These are phyloP conservation scores for Tephrocybe rancida DNA, from an alignment of 768 basidiomycete genomes.

Conservation along the genomic window DNA sequence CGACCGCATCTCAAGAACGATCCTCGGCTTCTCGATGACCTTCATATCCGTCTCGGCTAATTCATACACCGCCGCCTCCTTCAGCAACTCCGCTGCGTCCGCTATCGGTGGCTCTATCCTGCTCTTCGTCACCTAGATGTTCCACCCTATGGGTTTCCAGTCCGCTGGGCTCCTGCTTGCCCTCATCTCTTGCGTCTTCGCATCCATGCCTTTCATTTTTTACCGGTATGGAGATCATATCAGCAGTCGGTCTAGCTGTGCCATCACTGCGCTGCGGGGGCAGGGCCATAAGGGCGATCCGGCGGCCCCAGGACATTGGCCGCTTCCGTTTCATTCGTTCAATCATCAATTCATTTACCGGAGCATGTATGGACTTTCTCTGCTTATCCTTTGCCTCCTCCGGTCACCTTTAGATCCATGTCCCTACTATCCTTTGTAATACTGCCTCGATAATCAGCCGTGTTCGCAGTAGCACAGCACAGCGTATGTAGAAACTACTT, in stretches of 20 bases:
- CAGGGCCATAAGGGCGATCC: slow-evolving; percentile 9
- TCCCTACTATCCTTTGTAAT: no score
- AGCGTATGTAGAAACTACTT: no score
- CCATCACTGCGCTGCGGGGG: slow-evolving; percentile 11
- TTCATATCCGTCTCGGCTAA: slow-evolving; percentile 45
- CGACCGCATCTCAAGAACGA: slow-evolving; percentile 32
- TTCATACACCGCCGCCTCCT: slow-evolving; percentile 47
- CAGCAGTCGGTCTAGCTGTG: slow-evolving; percentile 24
- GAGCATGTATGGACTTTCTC: no score
- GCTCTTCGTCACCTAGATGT: slow-evolving; percentile 44
- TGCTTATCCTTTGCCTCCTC: no score
- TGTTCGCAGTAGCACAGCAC: no score
- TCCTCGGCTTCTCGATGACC: slow-evolving; percentile 45
- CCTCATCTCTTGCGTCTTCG: slow-evolving; percentile 30
- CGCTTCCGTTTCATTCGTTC: background rate
- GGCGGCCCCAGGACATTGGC: slow-evolving; percentile 1
- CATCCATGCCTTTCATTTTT: slow-evolving; percentile 44
- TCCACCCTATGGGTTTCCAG: slow-evolving; percentile 42
- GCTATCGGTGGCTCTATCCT: slow-evolving; percentile 43
- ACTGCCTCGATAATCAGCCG: no score
- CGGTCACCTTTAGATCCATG: no score
- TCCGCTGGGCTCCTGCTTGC: slow-evolving; percentile 40
- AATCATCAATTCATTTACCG: no score
- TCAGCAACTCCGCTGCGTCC: slow-evolving; percentile 42
- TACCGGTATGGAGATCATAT: slow-evolving; percentile 43